Evolutionary conservation across 306 rosid species (phyloP), one percentile per base, ranked within the genome.

Genomic region (Begonia peltatifolia): DNA sequence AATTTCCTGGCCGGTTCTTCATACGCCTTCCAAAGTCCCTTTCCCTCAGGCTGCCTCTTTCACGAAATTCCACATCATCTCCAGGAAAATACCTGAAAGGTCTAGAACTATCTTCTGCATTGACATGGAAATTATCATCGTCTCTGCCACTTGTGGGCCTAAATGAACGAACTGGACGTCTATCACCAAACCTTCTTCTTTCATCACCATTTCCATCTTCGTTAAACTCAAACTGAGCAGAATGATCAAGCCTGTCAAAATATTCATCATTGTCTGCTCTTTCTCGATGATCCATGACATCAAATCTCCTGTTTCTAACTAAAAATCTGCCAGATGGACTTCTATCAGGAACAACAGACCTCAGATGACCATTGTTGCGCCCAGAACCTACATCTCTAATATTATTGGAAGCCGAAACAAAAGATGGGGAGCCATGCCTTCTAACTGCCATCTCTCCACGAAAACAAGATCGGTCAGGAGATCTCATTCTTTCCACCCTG

Each of bases 401-500:
- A 18, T 85, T 89, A 73, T 75, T 79, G 35, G 87, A 65, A 6
- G 72, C 75, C 9, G 90, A 68, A 74, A 78, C 60, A 55, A 61
- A 78, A 13, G 74, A 68, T 10, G 84, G 82, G 9, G 81, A 78
- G 49, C 68, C 79, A 58, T 73, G 79, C 70, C 95, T 79, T 65
- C 93, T 76, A 17, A 70, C 71, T 62, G 74, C 79, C 68, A 76
- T 75, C 52, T 80, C 81, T 44, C 80, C 74, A 3, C 68, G 50
- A 49, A 83, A 83, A 68, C 72, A 75, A 23, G 77, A 79, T 22
- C 82, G 83, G 20, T 84, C 85, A 6, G 94, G 97, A 46, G 90
- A 82, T 71, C 93, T 85, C 82, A 89, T 76, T 64, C 84, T 75
- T 56, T 79, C 80, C 73, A 63, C 67, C 62, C 87, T 66, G 73